phyloP scores from a whole-genome alignment of 306 rosid species.

The Trifolium fragiferum region DNA sequence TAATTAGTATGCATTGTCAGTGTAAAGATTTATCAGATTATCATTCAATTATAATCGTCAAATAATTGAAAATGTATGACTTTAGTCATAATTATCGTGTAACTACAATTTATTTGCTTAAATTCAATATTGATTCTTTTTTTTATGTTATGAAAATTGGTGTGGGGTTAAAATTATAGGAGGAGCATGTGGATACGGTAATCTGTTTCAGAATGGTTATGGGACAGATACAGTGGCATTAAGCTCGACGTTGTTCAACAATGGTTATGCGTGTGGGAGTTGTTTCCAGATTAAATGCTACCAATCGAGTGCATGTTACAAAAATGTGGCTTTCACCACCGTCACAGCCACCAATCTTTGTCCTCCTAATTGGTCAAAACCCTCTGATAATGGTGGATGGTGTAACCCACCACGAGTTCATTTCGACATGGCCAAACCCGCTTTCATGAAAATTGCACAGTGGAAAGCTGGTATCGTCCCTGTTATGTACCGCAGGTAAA shows the following conservation, averaged over 20 bases:
- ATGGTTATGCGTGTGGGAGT: slow-evolving; percentile 82
- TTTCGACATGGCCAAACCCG: slow-evolving; percentile 92
- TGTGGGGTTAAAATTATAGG: too few species aligned
- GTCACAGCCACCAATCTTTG: slow-evolving; percentile 92
- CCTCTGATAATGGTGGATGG: slow-evolving; percentile 87
- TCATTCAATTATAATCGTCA: too few species aligned
- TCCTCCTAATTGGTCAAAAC: slow-evolving; percentile 80
- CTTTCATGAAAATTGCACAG: slow-evolving; percentile 83
- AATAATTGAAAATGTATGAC: too few species aligned
- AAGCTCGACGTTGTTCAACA: slow-evolving; percentile 81
- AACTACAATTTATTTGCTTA: too few species aligned
- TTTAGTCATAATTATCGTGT: too few species aligned
- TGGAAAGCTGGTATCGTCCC: slow-evolving; percentile 90
- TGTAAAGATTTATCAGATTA: too few species aligned
- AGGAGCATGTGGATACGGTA: slow-evolving; percentile 94
- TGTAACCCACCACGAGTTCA: slow-evolving; percentile 89
- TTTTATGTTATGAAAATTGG: too few species aligned
- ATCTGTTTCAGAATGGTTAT: slow-evolving; percentile 75
- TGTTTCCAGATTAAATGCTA: slow-evolving; percentile 81
- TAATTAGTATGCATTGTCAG: too few species aligned
- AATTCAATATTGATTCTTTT: too few species aligned
- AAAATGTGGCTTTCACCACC: slow-evolving; percentile 54
- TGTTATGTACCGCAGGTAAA: slow-evolving; percentile 73
- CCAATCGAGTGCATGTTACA: slow-evolving; percentile 58
- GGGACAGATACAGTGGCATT: slow-evolving; percentile 80